Evolutionary conservation across 2,329 filamentous ascomycete species (phyloP), one percentile per base, ranked within the genome.

Genomic region (Colletotrichum godetiae): DNA sequence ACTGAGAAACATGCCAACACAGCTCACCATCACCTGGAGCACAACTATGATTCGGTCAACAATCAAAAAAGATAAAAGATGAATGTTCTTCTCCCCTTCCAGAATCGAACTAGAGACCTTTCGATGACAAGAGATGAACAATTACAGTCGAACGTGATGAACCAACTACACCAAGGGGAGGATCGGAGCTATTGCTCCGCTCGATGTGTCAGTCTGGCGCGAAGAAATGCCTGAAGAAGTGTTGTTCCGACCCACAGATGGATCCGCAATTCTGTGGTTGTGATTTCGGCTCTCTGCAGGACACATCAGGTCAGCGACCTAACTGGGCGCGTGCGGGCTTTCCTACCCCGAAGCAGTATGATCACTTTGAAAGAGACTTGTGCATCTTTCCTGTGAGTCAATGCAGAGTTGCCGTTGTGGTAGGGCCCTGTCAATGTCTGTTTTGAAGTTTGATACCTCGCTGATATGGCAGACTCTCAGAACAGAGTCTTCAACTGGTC

Each of bases 61-160:
- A 6, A 8, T 19, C 42, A 63, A 63, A 53, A 53, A 53, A 59
- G 3, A 1, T 24, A 46, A 70, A 67, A 70, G 19, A 0, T 8
- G 1, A 1, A 24, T 4, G 24, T 24, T 19, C 6, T 27, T 70
- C 68, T 70, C 68, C 62, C 68, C 68, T 71, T 60, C 68, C 68
- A 67, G 68, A 71, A 67, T 71, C 68, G 68, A 71, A 71, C 68
- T 67, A 71, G 68, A 60, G 68, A 71, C 62, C 68, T 71, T 71
- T 71, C 68, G 68, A 71, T 71, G 55, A 71, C 31, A 59, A 52
- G 27, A 46, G 33, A 49, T 49, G 19, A 62, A 71, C 68, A 33
- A 71, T 71, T 71, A 71, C 68, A 71, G 68, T 71, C 68, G 68
- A 71, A 71, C 68, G 68, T 71, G 68, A 71, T 71, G 33, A 71